Evolutionary conservation across 1,139 yeast genomes (phyloP).

Genomic region (Hyphopichia fennica): DNA sequence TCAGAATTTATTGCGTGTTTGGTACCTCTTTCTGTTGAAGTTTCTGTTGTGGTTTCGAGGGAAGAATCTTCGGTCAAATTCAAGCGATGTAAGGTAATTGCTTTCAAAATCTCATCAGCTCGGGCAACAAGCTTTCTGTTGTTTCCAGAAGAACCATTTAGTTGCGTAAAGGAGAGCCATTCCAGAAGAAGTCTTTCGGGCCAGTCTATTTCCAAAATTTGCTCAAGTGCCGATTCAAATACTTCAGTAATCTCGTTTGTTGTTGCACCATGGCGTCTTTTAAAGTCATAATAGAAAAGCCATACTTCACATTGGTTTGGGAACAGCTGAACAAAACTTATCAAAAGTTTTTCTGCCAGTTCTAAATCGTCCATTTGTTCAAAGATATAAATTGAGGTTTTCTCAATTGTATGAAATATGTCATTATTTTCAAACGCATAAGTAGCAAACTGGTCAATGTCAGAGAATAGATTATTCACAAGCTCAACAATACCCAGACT

Average conservation of each 20-base stretch:
- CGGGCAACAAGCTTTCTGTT: constrained; percentile 21
- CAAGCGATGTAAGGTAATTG: constrained; percentile 5
- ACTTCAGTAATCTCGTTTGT: constrained; percentile 19
- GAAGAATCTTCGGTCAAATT: not conserved
- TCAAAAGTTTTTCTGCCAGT: constrained; percentile 27
- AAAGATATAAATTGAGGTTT: constrained; percentile 30
- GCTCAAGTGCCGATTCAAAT: constrained; percentile 31
- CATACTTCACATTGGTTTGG: constrained; percentile 45
- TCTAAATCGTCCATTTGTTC: constrained; percentile 23
- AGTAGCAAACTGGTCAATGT: constrained; percentile 11
- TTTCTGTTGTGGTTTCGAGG: not conserved
- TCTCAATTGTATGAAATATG: constrained; percentile 43
- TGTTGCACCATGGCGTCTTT: constrained; percentile 24
- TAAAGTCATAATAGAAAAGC: constrained; percentile 46
- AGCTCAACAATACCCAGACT: constrained; percentile 11
- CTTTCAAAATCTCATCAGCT: constrained; percentile 18
- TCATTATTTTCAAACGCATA: constrained; percentile 32
- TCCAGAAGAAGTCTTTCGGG: constrained; percentile 54
- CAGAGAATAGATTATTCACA: constrained; percentile 12
- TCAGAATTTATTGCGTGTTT: no score
- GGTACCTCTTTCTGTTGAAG: not conserved
- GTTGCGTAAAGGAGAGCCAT: constrained; percentile 39
- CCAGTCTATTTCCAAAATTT: constrained; percentile 39
- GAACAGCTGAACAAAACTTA: constrained; percentile 26
- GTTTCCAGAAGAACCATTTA: constrained; percentile 28